A percentile compares a stretch with the other conserved stretches of the same genome.
Evolutionary conservation across 2,329 filamentous ascomycete species (phyloP).

Genomic region (Colletotrichum simmondsii): DNA sequence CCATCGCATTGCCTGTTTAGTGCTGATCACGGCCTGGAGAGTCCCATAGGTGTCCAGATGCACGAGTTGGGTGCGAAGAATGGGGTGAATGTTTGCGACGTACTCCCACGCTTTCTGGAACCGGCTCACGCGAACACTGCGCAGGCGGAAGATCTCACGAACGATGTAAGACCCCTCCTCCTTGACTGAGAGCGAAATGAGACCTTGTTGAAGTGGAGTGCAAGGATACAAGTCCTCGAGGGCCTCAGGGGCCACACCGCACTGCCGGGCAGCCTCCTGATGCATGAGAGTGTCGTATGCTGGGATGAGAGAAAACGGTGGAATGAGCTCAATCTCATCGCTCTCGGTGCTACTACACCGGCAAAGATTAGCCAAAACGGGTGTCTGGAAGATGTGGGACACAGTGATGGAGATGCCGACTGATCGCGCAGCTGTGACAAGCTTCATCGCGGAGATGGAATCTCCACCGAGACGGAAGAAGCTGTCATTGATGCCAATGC

Average conservation of each 20-base stretch:
- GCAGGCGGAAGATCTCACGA: neutral
- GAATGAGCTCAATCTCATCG: constrained; percentile 31
- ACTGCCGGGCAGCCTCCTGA: neutral
- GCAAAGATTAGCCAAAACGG: constrained; percentile 42
- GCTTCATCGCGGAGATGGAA: neutral
- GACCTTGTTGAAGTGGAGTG: constrained; percentile 52
- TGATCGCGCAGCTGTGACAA: neutral
- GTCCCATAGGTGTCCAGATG: neutral
- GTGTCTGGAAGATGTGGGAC: constrained; percentile 41
- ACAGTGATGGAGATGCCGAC: neutral
- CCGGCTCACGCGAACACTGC: neutral
- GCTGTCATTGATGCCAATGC: constrained; percentile 11
- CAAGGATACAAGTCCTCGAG: constrained; percentile 51
- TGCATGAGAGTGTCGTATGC: neutral
- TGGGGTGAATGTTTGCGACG: neutral
- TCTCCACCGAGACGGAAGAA: neutral
- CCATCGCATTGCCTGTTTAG: constrained; percentile 47
- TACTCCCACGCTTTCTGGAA: neutral
- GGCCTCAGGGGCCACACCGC: neutral
- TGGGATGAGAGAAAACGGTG: constrained; percentile 51
- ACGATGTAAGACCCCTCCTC: constrained; percentile 41
- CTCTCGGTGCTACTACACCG: constrained; percentile 36
- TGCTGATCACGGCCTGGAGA: neutral
- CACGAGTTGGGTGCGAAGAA: neutral
- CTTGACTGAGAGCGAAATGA: constrained; percentile 49